phyloP scores from a whole-genome alignment of 164 flowering plant species.

The Malania oleifera region DNA sequence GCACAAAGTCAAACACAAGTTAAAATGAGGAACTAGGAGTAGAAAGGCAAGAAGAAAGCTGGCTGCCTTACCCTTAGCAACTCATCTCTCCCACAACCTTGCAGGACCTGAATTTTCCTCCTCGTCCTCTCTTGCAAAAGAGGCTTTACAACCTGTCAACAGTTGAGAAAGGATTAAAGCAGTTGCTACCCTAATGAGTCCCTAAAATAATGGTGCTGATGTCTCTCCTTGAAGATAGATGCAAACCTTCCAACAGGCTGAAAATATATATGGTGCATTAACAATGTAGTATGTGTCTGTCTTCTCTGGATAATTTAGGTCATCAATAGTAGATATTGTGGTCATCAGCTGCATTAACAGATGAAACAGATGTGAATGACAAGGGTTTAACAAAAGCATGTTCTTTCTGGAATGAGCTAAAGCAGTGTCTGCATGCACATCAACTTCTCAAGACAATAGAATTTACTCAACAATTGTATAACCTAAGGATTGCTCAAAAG shows the following conservation, averaged over 20 bases:
- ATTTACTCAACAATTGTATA: no score
- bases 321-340: conserved; percentile 81
- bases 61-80: conserved; percentile 57
- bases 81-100: conserved; percentile 79
- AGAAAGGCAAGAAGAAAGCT: no score
- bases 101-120: conserved; percentile 84
- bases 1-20: no score
- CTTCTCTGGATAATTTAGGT: conserved; percentile 97
- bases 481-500: not conserved
- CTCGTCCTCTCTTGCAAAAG: conserved; percentile 95
- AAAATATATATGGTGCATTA: conserved; percentile 86
- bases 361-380: not conserved
- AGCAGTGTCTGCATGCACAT: no score
- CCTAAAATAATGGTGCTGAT: not conserved
- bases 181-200: not conserved
- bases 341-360: conserved; percentile 69
- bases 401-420: no score
- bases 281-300: conserved; percentile 91
- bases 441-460: no score
- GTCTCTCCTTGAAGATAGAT: not conserved
- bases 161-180: not conserved
- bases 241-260: conserved; percentile 98
- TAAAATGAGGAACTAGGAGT: no score
- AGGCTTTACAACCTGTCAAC: conserved; percentile 79
- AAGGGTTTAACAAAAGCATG: not conserved